phyloP scores from a whole-genome alignment of 768 basidiomycete genomes.

The Tricholoma hemisulphureum region DNA sequence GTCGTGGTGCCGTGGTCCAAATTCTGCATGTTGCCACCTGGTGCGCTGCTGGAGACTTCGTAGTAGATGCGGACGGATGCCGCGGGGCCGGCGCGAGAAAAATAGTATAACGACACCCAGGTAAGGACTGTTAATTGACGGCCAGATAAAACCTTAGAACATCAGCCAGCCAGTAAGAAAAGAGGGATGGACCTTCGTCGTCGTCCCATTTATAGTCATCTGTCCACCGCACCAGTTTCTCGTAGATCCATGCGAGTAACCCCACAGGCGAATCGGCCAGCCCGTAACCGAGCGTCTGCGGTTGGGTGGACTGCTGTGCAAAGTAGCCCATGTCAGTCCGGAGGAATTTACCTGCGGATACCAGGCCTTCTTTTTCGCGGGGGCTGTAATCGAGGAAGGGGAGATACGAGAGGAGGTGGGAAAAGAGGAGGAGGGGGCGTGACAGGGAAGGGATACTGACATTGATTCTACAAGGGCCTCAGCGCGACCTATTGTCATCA shows the following conservation, averaged over 20 bases:
- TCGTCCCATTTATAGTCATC: constrained; percentile 57
- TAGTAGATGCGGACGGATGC: constrained; percentile 59
- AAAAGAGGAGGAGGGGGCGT: constrained; percentile 24
- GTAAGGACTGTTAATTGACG: constrained; percentile 51
- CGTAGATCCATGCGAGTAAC: constrained; percentile 46
- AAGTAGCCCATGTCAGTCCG: constrained; percentile 36
- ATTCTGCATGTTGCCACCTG: not conserved
- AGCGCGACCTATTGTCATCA: not conserved
- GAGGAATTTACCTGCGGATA: constrained; percentile 27
- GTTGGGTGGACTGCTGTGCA: constrained; percentile 38
- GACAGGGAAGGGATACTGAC: constrained; percentile 19
- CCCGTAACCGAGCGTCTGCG: constrained; percentile 45
- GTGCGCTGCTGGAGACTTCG: constrained; percentile 30
- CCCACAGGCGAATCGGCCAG: constrained; percentile 54
- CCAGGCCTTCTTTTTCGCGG: constrained; percentile 30
- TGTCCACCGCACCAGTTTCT: constrained; percentile 42
- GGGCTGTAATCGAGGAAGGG: constrained; percentile 19
- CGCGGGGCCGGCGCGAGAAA: constrained; percentile 57
- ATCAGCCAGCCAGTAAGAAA: too few species aligned
- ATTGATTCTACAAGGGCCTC: not conserved
- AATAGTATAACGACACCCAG: constrained; percentile 60
- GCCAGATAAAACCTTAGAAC: not conserved
- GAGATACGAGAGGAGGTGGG: constrained; percentile 25
- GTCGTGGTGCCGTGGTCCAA: constrained; percentile 5
- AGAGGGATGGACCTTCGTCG: constrained; percentile 46